phyloP scores from a whole-genome alignment of 345 rosid genomes.

The Salix exigua region DNA sequence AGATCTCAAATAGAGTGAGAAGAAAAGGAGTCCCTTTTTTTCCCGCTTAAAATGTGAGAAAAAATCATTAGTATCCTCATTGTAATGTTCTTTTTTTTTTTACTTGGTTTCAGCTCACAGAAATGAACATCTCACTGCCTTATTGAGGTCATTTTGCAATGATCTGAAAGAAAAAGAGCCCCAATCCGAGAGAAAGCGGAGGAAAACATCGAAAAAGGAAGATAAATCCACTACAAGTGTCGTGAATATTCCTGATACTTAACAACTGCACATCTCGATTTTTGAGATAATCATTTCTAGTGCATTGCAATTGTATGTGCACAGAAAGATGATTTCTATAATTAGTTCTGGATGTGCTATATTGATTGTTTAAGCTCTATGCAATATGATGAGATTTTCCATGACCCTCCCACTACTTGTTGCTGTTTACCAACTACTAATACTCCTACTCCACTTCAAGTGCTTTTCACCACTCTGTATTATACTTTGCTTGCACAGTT shows the following conservation, averaged over 20 bases:
- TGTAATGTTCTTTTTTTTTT: not conserved
- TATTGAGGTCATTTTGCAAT: slow-evolving; percentile 56
- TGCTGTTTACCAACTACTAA: not conserved
- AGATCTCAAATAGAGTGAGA: not conserved
- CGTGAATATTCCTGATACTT: slow-evolving; percentile 9
- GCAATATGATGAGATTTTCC: no score
- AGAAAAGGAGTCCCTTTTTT: not conserved
- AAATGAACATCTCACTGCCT: slow-evolving; percentile 57
- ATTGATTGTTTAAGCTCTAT: no score
- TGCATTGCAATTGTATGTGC: not conserved
- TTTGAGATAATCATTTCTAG: not conserved
- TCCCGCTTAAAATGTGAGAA: not conserved
- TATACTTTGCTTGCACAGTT: not conserved
- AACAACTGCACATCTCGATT: not conserved
- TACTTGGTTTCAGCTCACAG: slow-evolving; percentile 66
- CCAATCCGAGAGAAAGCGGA: slow-evolving; percentile 65
- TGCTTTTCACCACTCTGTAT: not conserved
- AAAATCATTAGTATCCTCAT: not conserved
- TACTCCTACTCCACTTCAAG: not conserved
- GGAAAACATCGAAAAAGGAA: slow-evolving; percentile 50
- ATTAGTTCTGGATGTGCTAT: no score
- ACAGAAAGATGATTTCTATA: not conserved
- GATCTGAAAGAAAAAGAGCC: slow-evolving; percentile 72
- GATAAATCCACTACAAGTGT: slow-evolving; percentile 27
- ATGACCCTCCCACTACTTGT: no score